These are phyloP conservation scores for Yamadazyma diospyri DNA, from an alignment of 1,139 yeast species.

Conservation along the genomic window DNA sequence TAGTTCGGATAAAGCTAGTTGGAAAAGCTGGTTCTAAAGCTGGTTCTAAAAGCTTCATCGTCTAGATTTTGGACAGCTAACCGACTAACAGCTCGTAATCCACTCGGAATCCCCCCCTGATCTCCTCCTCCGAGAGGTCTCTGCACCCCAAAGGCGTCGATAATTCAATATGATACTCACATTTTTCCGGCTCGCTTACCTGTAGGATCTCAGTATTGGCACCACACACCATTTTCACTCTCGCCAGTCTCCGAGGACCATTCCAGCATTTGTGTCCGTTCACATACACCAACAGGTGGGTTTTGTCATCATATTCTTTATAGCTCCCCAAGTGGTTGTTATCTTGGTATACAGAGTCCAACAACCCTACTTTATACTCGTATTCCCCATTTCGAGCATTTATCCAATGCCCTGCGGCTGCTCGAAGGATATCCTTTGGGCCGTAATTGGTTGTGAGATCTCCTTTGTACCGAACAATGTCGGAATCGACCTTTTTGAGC, in stretches of 20 bases:
- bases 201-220: slow-evolving; percentile 47
- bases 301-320: slow-evolving; percentile 22
- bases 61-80: too few species aligned
- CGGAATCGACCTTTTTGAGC: slow-evolving; percentile 17
- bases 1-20: too few species aligned
- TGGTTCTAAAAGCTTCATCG: too few species aligned
- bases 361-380: slow-evolving; percentile 60
- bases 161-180: slow-evolving; percentile 67
- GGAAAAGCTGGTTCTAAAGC: too few species aligned
- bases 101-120: slow-evolving; percentile 24
- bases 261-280: slow-evolving; percentile 93
- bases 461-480: slow-evolving; percentile 15
- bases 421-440: slow-evolving; percentile 59
- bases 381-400: slow-evolving; percentile 60
- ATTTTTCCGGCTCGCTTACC: slow-evolving; percentile 86
- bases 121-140: slow-evolving; percentile 28
- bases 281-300: slow-evolving; percentile 39
- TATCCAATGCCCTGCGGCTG: slow-evolving; percentile 51
- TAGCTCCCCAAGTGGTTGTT: slow-evolving; percentile 58
- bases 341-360: slow-evolving; percentile 57
- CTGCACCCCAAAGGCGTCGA: slow-evolving; percentile 71
- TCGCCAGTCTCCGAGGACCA: slow-evolving; percentile 80
- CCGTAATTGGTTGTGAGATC: slow-evolving; percentile 46
- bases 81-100: too few species aligned
- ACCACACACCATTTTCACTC: slow-evolving; percentile 68